Evolutionary conservation across 2,329 filamentous ascomycete species (phyloP).

Genomic region (Fusarium acutatum): DNA sequence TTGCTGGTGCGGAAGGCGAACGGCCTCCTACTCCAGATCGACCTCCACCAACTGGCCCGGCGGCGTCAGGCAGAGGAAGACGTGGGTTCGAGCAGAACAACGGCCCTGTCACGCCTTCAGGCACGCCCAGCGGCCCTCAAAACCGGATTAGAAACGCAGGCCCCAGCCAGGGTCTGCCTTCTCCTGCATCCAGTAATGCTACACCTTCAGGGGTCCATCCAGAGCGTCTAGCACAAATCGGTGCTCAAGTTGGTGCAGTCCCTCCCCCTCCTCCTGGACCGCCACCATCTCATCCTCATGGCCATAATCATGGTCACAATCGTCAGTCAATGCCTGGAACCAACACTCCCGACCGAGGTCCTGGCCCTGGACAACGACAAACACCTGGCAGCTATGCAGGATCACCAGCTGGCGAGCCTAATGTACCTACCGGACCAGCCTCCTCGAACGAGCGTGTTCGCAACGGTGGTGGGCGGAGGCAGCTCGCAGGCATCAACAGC

Average conservation of each 20-base stretch:
- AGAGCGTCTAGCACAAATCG: conserved; percentile 60
- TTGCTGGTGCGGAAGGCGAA: conserved; percentile 50
- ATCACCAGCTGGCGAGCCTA: conserved; percentile 39
- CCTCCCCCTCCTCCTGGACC: conserved; percentile 48
- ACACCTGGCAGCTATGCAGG: conserved; percentile 35
- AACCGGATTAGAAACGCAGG: conserved; percentile 55
- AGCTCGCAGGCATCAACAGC: conserved; percentile 68
- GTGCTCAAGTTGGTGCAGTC: conserved; percentile 36
- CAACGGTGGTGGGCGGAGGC: conserved; percentile 56
- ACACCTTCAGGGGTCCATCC: conserved; percentile 55
- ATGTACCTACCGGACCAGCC: conserved; percentile 49
- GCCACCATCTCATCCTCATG: conserved; percentile 36
- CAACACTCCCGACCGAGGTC: conserved; percentile 45
- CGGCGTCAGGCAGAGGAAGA: conserved; percentile 58
- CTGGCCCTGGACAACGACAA: conserved; percentile 36
- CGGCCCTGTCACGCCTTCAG: conserved; percentile 44
- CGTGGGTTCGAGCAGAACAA: conserved; percentile 53
- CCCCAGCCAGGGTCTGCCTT: conserved; percentile 34
- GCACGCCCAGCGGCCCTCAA: conserved; percentile 43
- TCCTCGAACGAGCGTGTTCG: conserved; percentile 48
- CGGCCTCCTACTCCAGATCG: conserved; percentile 59
- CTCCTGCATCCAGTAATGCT: conserved; percentile 37
- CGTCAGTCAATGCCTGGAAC: conserved; percentile 45
- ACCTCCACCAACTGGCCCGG: conserved; percentile 62
- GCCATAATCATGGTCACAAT: conserved; percentile 34